Conservation (phyloP, 768 basidiomycete genomes). For the Amylocystis lapponica region DNA sequence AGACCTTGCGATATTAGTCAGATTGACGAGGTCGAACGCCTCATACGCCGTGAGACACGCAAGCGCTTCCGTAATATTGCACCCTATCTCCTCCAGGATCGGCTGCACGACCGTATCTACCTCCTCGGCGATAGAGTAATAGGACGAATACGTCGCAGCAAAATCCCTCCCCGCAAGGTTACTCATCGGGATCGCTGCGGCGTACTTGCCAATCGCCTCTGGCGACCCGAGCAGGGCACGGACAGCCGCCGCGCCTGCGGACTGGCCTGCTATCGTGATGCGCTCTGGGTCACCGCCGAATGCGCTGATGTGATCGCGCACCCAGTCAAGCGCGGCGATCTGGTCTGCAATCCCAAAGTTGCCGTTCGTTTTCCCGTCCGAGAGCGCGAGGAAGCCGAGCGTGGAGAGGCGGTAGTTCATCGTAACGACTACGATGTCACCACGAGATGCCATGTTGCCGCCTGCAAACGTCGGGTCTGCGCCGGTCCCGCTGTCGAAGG, state of each 20-base stretch:
- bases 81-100: slow-evolving; percentile 35
- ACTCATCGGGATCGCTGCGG: slow-evolving; percentile 32
- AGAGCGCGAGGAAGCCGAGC: slow-evolving; percentile 38
- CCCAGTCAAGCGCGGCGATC: slow-evolving; percentile 36
- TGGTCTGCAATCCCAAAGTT: slow-evolving; percentile 44
- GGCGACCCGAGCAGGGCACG: slow-evolving; percentile 26
- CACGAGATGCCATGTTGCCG: slow-evolving; percentile 37
- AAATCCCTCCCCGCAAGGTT: slow-evolving; percentile 45
- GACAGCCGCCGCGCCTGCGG: slow-evolving; percentile 44
- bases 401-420: slow-evolving; percentile 35
- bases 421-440: slow-evolving; percentile 36
- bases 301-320: slow-evolving; percentile 43
- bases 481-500: slow-evolving; percentile 36
- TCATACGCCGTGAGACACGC: slow-evolving; percentile 32
- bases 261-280: slow-evolving; percentile 51
- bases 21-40: slow-evolving; percentile 30
- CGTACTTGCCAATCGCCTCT: slow-evolving; percentile 27
- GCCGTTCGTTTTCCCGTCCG: slow-evolving; percentile 39
- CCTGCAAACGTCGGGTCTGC: slow-evolving; percentile 37
- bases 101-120: slow-evolving; percentile 30
- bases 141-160: slow-evolving; percentile 43
- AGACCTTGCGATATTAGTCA: slow-evolving; percentile 26
- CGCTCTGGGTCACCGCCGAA: slow-evolving; percentile 52
- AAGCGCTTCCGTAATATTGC: slow-evolving; percentile 29
- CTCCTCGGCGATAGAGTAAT: slow-evolving; percentile 39